Percentiles rank a stretch among this genome's conserved stretches.
Evolutionary conservation across 331 rosid species (phyloP).

Genomic region (Acacia concinna): DNA sequence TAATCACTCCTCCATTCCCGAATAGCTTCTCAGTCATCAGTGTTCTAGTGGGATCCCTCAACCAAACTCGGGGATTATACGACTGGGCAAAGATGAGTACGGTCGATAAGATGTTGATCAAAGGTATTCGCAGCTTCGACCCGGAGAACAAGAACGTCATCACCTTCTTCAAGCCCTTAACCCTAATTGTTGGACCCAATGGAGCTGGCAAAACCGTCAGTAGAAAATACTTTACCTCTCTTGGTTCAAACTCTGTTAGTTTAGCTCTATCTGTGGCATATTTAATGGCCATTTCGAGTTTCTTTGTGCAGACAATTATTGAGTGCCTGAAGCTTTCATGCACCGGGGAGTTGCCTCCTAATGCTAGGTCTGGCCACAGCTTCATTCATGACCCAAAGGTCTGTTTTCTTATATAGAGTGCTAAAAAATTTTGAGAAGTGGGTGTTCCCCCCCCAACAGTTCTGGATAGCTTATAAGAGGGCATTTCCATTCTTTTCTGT

Average conservation of each 20-base stretch:
- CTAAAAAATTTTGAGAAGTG: not conserved
- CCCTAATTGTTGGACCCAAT: conserved; percentile 95
- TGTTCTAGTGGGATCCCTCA: not conserved
- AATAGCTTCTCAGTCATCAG: not conserved
- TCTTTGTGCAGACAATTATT: conserved; percentile 63
- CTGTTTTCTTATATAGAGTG: not conserved
- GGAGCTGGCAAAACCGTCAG: conserved; percentile 96
- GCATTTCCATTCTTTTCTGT: not conserved
- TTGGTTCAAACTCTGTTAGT: not conserved
- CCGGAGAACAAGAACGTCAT: conserved; percentile 93
- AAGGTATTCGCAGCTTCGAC: conserved; percentile 96
- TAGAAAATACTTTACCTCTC: not conserved
- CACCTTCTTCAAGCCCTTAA: conserved; percentile 94
- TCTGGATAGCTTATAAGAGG: not conserved
- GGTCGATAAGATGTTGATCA: conserved; percentile 91
- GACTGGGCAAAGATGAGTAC: conserved; percentile 71
- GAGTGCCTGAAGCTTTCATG: conserved; percentile 98
- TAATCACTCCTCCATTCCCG: no score
- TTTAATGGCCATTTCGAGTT: not conserved
- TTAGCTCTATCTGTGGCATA: not conserved
- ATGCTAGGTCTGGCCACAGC: conserved; percentile 96
- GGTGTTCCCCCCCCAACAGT: not conserved
- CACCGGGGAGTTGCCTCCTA: conserved; percentile 96
- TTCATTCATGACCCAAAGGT: conserved; percentile 98
- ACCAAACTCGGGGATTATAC: not conserved